phyloP scores from a whole-genome alignment of 192 early-diverging fungal genomes.

The Coemansia asiatica region DNA sequence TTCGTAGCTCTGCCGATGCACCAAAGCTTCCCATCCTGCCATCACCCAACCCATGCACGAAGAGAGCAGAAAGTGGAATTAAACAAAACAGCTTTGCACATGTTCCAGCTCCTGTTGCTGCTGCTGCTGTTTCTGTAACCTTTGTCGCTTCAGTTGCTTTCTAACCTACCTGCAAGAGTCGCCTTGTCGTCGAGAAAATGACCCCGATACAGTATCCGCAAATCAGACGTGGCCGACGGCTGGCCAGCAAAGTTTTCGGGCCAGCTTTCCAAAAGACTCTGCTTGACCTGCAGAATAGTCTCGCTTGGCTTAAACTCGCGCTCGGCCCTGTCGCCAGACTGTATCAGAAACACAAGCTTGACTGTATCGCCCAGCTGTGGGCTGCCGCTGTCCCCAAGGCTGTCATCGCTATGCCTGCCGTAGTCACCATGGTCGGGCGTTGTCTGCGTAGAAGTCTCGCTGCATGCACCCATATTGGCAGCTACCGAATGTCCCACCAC shows the following conservation, averaged over 20 bases:
- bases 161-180: constrained; percentile 29
- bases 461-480: background rate
- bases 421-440: constrained; percentile 3
- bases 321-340: constrained; percentile 28
- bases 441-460: background rate
- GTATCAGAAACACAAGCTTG: constrained; percentile 38
- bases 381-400: constrained; percentile 7
- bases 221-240: constrained; percentile 26
- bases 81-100: background rate
- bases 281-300: constrained; percentile 34
- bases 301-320: constrained; percentile 26
- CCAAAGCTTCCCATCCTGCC: background rate
- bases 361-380: constrained; percentile 9
- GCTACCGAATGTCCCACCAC: background rate
- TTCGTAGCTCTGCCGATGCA: background rate
- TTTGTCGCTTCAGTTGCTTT: too few species aligned
- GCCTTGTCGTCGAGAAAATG: constrained; percentile 43
- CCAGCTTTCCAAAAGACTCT: constrained; percentile 37
- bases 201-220: constrained; percentile 43
- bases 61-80: background rate
- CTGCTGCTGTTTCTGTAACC: too few species aligned
- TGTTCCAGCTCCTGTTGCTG: background rate
- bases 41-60: background rate
- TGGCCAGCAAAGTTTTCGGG: constrained; percentile 38
- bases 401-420: constrained; percentile 21